These are phyloP conservation scores for Melanogaster broomeanus DNA, from an alignment of 768 basidiomycete genomes.

Conservation along the genomic window DNA sequence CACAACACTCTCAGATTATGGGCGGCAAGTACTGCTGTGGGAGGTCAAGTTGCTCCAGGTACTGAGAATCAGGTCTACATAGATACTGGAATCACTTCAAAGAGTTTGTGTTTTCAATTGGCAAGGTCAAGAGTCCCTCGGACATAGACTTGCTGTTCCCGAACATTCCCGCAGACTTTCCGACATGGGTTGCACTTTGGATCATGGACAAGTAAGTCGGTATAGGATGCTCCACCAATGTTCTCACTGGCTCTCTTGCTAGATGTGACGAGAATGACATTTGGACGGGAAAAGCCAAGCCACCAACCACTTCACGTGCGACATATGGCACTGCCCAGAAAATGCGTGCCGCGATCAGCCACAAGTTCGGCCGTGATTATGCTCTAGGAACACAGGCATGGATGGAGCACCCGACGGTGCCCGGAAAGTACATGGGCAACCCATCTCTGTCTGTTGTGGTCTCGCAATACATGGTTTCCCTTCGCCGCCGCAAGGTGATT, in stretches of 20 bases:
- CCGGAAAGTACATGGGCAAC: conserved; percentile 27
- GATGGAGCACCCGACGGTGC: conserved; percentile 23
- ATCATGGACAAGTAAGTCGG: conserved; percentile 26
- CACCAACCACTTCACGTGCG: conserved; percentile 1
- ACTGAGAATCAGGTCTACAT: conserved; percentile 1
- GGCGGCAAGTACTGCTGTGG: conserved; percentile 18
- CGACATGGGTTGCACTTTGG: conserved; percentile 29
- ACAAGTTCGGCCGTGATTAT: conserved; percentile 28
- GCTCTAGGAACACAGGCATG: conserved; percentile 29
- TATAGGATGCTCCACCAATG: too few species aligned
- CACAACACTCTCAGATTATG: conserved; percentile 30
- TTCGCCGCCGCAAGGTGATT: conserved; percentile 24
- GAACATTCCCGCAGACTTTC: conserved; percentile 16
- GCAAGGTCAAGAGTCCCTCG: conserved; percentile 12
- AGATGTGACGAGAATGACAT: conserved; percentile 31
- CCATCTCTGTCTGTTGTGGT: conserved; percentile 30
- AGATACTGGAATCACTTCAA: conserved; percentile 18
- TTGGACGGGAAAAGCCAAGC: conserved; percentile 15
- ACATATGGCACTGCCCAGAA: conserved; percentile 39
- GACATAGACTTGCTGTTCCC: conserved; percentile 9
- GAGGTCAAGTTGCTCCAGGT: too few species aligned
- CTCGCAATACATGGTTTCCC: conserved; percentile 31
- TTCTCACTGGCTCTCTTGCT: too few species aligned
- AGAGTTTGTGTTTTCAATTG: conserved; percentile 11
- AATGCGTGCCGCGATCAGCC: conserved; percentile 34